Conservation (phyloP, 352 stramenopile species). For the Phytophthora podocarpi region DNA sequence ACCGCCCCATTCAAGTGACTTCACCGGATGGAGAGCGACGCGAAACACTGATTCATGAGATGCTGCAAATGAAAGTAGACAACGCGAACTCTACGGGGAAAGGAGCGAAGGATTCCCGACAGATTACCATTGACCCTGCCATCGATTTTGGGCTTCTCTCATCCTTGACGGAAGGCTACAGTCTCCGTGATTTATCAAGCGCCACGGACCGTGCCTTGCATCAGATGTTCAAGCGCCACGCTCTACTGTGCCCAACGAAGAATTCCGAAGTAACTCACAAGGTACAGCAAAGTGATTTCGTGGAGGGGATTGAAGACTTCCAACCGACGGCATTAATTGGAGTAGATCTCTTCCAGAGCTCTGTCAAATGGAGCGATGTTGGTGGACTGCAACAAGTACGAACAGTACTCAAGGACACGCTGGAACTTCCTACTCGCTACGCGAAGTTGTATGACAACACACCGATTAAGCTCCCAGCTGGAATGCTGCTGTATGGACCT, state of each 20-base stretch:
- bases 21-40: slow-evolving; percentile 67
- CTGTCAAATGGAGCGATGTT: slow-evolving; percentile 88
- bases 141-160: slow-evolving; percentile 71
- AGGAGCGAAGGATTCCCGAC: slow-evolving; percentile 6
- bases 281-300: slow-evolving; percentile 71
- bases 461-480: slow-evolving; percentile 83
- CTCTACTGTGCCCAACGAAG: slow-evolving; percentile 24
- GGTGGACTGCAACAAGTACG: slow-evolving; percentile 81
- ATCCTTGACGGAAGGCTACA: slow-evolving; percentile 81
- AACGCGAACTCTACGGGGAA: slow-evolving; percentile 24
- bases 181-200: slow-evolving; percentile 76
- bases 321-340: slow-evolving; percentile 81
- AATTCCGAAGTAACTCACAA: slow-evolving; percentile 12
- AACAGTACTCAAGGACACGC: slow-evolving; percentile 88
- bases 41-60: slow-evolving; percentile 62
- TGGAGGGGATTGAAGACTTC: slow-evolving; percentile 77
- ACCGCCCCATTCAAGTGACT: slow-evolving; percentile 62
- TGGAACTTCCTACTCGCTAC: slow-evolving; percentile 87
- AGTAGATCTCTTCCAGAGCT: slow-evolving; percentile 86
- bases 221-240: slow-evolving; percentile 57
- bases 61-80: slow-evolving; percentile 60
- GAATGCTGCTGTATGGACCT: slow-evolving; percentile 90
- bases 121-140: slow-evolving; percentile 45
- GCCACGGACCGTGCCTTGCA: slow-evolving; percentile 73
- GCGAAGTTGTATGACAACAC: slow-evolving; percentile 81